phyloP scores from a whole-genome alignment of 2,329 filamentous ascomycete genomes.

The Colletotrichum sp. region DNA sequence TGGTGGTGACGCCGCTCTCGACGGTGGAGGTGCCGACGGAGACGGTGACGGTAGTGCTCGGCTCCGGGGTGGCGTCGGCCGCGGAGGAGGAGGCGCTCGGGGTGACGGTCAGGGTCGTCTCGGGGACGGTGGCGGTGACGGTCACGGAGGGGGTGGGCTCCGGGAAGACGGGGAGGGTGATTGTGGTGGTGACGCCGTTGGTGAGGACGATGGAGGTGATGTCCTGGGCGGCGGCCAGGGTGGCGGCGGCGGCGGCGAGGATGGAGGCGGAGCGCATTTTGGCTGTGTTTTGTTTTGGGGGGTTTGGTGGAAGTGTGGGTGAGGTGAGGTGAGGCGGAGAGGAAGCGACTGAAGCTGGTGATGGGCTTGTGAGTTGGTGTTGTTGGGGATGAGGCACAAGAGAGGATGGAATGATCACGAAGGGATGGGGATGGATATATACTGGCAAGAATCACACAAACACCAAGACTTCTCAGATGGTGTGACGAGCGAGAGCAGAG shows the following conservation, averaged over 20 bases:
- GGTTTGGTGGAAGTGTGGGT: not conserved
- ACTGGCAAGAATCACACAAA: not conserved
- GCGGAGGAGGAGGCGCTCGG: not conserved
- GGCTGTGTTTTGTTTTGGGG: not conserved
- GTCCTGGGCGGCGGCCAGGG: constrained; percentile 25
- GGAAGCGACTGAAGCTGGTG: not conserved
- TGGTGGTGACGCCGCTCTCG: not conserved
- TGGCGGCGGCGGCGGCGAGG: constrained; percentile 18
- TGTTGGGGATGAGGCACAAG: not conserved
- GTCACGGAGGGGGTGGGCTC: constrained; percentile 7
- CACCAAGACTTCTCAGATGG: not conserved
- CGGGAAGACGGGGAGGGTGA: constrained; percentile 25
- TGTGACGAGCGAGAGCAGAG: not conserved
- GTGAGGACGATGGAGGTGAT: constrained; percentile 21
- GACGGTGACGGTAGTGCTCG: constrained; percentile 5
- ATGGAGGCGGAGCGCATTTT: constrained; percentile 29
- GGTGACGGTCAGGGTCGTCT: constrained; percentile 16
- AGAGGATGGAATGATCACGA: not conserved
- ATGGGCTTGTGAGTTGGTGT: not conserved
- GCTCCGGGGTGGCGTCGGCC: not conserved
- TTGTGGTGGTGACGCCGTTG: constrained; percentile 24
- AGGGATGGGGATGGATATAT: constrained; percentile 6
- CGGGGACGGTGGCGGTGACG: constrained; percentile 14
- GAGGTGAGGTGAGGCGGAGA: not conserved
- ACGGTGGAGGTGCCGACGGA: constrained; percentile 8